These are phyloP conservation scores for Esteya vermicola DNA, from an alignment of 2,329 filamentous ascomycete genomes.

Conservation along the genomic window DNA sequence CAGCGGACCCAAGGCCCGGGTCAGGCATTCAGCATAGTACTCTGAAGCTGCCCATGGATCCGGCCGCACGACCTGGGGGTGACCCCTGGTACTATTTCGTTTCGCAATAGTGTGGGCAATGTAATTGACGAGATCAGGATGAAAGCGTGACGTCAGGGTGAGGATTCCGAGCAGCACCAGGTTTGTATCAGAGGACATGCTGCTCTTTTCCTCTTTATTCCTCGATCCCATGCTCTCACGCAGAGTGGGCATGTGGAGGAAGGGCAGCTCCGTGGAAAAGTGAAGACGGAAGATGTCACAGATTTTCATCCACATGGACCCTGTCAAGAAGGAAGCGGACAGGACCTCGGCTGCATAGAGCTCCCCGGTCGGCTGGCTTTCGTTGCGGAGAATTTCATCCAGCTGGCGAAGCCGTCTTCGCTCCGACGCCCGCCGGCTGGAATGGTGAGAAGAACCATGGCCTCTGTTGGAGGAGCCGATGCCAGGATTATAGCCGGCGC, in stretches of 20 bases:
- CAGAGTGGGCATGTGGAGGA: conserved; percentile 53
- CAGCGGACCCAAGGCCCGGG: conserved; percentile 31
- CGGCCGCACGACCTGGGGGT: conserved; percentile 17
- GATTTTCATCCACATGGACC: conserved; percentile 52
- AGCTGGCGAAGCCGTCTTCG: conserved; percentile 32
- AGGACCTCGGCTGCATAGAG: conserved; percentile 43
- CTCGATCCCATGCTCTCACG: conserved; percentile 33
- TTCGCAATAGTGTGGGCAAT: conserved; percentile 24
- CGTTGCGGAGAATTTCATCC: conserved; percentile 26
- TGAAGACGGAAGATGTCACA: conserved; percentile 58
- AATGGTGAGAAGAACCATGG: too few relatives aligned
- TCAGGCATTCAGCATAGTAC: conserved; percentile 48
- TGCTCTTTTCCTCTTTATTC: conserved; percentile 20
- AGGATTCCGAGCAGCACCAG: conserved; percentile 52
- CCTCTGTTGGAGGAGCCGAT: too few relatives aligned
- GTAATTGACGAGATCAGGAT: conserved; percentile 43
- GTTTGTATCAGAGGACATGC: conserved; percentile 22
- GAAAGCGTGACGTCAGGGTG: conserved; percentile 55
- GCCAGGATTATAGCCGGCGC: too few relatives aligned
- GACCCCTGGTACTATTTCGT: conserved; percentile 19
- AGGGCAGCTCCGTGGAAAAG: conserved; percentile 58
- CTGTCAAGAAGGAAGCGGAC: conserved; percentile 45
- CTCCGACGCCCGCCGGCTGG: conserved; percentile 27
- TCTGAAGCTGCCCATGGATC: conserved; percentile 46
- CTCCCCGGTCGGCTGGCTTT: conserved; percentile 19